A percentile compares a stretch with the other conserved stretches of the same genome.
Conservation (phyloP, 2,329 filamentous ascomycete species). For the Penicillium sp. region DNA sequence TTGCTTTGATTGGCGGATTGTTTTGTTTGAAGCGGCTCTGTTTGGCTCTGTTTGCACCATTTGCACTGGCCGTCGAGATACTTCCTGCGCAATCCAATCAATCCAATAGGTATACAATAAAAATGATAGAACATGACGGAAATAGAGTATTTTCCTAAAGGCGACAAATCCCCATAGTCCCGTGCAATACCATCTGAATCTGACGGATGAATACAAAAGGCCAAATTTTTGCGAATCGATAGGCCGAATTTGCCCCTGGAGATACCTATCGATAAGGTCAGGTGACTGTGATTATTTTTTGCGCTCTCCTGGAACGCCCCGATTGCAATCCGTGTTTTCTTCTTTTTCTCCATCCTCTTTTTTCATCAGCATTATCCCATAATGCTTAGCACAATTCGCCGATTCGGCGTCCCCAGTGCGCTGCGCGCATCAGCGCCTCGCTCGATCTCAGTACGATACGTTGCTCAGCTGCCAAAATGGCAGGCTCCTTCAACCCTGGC, state of each 20-base stretch:
- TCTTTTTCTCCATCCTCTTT: conserved; percentile 7
- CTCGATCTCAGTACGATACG: conserved; percentile 28
- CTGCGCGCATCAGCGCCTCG: conserved; percentile 37
- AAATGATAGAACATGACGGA: background rate
- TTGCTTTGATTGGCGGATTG: background rate
- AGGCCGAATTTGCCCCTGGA: background rate
- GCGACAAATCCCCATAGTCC: background rate
- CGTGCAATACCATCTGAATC: background rate
- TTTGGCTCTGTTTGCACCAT: background rate
- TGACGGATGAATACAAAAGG: background rate
- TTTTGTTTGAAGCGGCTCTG: background rate
- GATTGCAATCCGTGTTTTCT: conserved; percentile 7
- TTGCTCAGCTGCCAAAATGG: conserved; percentile 32
- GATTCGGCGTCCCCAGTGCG: conserved; percentile 39
- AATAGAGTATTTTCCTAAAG: background rate
- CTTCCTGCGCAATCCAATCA: background rate
- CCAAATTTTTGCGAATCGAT: background rate
- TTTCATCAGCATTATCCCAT: conserved; percentile 17
- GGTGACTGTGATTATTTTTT: conserved; percentile 27
- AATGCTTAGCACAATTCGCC: conserved; percentile 45
- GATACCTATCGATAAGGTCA: conserved; percentile 25
- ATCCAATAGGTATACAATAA: no score
- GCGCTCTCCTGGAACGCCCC: conserved; percentile 17
- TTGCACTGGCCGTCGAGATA: background rate
- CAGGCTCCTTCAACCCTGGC: conserved; percentile 22